Evolutionary conservation across 108 stramenopile species (phyloP).

Genomic region (Cyclotella distinguenda): DNA sequence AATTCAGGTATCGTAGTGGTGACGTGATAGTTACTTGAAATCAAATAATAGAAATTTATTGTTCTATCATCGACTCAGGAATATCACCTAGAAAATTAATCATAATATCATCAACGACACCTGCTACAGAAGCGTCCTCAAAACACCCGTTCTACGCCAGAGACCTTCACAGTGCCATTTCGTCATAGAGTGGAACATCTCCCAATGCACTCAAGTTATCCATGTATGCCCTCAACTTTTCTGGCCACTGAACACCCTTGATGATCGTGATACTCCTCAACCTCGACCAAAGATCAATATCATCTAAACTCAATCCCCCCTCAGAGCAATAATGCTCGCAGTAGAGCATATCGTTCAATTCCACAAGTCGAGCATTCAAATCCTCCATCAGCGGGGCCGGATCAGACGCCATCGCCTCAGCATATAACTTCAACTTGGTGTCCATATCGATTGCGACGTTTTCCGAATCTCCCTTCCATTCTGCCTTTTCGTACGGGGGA

Average conservation of each 20-base stretch:
- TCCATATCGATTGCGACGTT: constrained; percentile 70
- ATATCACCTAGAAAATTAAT: no score
- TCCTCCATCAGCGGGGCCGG: constrained; percentile 79
- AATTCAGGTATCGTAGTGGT: no score
- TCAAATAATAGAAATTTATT: no score
- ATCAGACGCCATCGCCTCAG: constrained; percentile 81
- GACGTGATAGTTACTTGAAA: no score
- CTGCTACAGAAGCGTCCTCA: no score
- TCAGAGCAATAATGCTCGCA: constrained; percentile 79
- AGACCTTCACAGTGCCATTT: constrained; percentile 72
- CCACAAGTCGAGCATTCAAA: constrained; percentile 80
- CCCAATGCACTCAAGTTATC: constrained; percentile 82
- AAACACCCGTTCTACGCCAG: no score
- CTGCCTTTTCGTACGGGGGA: constrained; percentile 86
- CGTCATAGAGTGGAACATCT: constrained; percentile 90
- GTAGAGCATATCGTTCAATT: constrained; percentile 83
- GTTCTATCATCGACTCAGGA: no score
- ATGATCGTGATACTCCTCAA: constrained; percentile 89
- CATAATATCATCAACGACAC: no score
- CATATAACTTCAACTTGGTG: constrained; percentile 74
- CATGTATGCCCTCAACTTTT: constrained; percentile 85
- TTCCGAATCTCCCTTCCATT: constrained; percentile 80
- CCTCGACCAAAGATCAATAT: constrained; percentile 89
- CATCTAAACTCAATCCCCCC: constrained; percentile 86
- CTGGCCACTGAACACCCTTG: constrained; percentile 82